Percentiles rank a stretch among this genome's conserved stretches.
Conservation (phyloP, 495 filamentous ascomycete genomes). For the Xanthoparmelia taractica region DNA sequence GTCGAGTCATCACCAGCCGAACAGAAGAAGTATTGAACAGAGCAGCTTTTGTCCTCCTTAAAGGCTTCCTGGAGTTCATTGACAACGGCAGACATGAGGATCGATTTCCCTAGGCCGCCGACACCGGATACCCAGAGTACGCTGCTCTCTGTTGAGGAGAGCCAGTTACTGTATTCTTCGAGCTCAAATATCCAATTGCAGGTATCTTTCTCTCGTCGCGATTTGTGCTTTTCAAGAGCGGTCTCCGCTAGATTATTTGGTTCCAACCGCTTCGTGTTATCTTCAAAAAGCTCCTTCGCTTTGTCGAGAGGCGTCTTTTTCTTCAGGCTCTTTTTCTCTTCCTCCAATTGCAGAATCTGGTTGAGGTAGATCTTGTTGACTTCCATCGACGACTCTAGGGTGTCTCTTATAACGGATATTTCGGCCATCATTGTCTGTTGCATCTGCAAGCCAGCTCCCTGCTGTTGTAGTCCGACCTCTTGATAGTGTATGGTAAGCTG, state of each 20-base stretch:
- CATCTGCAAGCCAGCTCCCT: conserved; percentile 1
- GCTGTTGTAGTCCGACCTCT: conserved; percentile 3
- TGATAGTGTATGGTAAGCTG: conserved; percentile 4
- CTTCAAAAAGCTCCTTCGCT: background rate
- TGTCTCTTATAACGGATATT: conserved; percentile 6
- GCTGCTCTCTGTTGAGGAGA: background rate
- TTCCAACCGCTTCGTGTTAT: background rate
- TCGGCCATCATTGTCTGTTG: conserved; percentile 10
- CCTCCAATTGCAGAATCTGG: conserved; percentile 1
- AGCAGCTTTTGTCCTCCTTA: background rate
- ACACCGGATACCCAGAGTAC: background rate
- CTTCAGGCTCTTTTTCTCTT: conserved; percentile 7
- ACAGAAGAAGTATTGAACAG: conserved; percentile 2
- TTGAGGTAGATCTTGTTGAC: conserved; percentile 5
- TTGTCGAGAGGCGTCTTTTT: conserved; percentile 4
- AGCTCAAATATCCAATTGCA: conserved; percentile 5
- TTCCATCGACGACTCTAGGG: background rate
- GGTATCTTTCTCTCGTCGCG: background rate
- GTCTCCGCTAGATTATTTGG: background rate
- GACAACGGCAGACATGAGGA: conserved; percentile 4
- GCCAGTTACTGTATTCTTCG: background rate
- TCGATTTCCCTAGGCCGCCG: background rate
- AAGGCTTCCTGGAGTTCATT: background rate
- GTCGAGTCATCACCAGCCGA: background rate
- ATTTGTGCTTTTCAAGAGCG: background rate